Evolutionary conservation across 2,329 filamentous ascomycete species (phyloP).

Genomic region (Penicillium sp.): DNA sequence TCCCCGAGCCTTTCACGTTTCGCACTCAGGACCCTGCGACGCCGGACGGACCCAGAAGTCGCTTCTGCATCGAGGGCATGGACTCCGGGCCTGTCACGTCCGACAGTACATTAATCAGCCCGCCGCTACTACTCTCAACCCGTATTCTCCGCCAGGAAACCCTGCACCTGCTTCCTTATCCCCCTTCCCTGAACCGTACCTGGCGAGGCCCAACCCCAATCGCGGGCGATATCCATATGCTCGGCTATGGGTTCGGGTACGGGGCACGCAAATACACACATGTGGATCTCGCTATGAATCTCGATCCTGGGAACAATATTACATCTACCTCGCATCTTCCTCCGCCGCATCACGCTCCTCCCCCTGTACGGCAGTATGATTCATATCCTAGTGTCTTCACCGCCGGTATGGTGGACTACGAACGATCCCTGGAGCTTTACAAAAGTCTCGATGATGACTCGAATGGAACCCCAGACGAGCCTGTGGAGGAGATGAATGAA

Average conservation of each 20-base stretch:
- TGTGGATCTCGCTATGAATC: neutral
- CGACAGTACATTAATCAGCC: constrained; percentile 3
- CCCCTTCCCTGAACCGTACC: neutral
- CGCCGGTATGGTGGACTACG: neutral
- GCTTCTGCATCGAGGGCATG: neutral
- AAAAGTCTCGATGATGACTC: neutral
- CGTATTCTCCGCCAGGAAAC: neutral
- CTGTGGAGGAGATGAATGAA: too few relatives aligned
- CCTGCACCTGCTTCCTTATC: neutral
- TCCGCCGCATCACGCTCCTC: neutral
- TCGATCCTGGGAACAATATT: neutral
- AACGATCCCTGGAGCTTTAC: neutral
- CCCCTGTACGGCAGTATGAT: neutral
- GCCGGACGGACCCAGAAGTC: neutral
- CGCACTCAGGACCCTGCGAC: neutral
- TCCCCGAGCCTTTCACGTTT: neutral
- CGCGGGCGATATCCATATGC: neutral
- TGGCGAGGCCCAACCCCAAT: neutral
- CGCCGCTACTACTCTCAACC: neutral
- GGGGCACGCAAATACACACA: neutral
- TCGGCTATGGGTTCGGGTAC: constrained; percentile 5
- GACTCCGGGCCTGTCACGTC: constrained; percentile 13
- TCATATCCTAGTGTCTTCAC: neutral
- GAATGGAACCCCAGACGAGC: neutral
- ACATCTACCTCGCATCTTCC: neutral